Conservation (phyloP, 371 early-diverging fungal species). For the Rhizomucor pusillus region DNA sequence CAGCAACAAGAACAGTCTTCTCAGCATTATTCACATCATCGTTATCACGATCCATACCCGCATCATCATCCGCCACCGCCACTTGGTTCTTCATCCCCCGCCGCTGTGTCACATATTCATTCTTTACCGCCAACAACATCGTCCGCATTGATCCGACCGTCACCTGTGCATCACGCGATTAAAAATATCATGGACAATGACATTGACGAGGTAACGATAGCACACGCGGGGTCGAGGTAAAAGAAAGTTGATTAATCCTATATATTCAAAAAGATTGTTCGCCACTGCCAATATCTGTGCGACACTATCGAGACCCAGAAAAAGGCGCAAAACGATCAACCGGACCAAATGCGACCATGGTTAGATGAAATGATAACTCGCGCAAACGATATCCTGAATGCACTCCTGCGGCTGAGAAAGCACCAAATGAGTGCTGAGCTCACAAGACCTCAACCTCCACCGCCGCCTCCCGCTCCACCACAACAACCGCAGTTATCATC, state of each 20-base stretch:
- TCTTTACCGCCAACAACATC: background rate
- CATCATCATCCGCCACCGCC: background rate
- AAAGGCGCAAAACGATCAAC: slow-evolving; percentile 10
- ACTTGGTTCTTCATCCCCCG: background rate
- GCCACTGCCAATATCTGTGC: slow-evolving; percentile 25
- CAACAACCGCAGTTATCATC: background rate
- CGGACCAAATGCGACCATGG: slow-evolving; percentile 23
- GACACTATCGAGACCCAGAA: slow-evolving; percentile 25
- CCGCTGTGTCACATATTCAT: too few species aligned
- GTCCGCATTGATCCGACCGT: background rate
- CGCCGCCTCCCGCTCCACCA: background rate
- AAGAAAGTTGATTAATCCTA: background rate
- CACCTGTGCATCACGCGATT: background rate
- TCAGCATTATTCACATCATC: too few species aligned
- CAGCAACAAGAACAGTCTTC: background rate
- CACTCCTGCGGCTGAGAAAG: slow-evolving; percentile 38
- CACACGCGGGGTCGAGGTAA: too few species aligned
- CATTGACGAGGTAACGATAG: slow-evolving; percentile 20
- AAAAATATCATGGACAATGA: slow-evolving; percentile 17
- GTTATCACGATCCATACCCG: background rate
- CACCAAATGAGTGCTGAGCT: slow-evolving; percentile 27
- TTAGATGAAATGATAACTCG: slow-evolving; percentile 43
- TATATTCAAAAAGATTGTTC: slow-evolving; percentile 17
- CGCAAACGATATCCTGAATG: slow-evolving; percentile 43
- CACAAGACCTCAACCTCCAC: slow-evolving; percentile 1